Base-by-base conservation (phyloP, 441 rosid species). In the Euphorbia schlechtendalii region DNA sequence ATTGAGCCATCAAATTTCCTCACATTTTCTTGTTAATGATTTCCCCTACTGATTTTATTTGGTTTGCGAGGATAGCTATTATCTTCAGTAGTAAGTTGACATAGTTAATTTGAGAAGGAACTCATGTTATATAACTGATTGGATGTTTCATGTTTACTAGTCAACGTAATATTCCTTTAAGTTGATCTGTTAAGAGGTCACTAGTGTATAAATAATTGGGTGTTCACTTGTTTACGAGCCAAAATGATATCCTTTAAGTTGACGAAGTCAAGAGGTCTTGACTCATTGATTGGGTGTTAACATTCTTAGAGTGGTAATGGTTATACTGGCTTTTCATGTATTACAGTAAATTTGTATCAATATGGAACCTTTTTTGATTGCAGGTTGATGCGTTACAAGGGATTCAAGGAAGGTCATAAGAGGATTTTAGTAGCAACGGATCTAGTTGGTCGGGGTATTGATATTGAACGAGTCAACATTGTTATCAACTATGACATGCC, bases 401-500 rank as follows among this genome's bases (percentile, higher is more conserved):
- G 96, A 32, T 94, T 94, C 77, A 94, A 91, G 80, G 99, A 94
- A 80, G 98, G 99, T 4, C 95, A 94, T 69, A 91, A 89, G 77
- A 86, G 99, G 78, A 94, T 94, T 64, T 94, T 94, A 7, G 99
- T 89, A 56, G 98, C 96, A 1, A 94, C 99, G 0, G 99, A 91
- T 65, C 77, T 94, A 81, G 99, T 94, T 24, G 99, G 98, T 22
- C 81, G 99, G 56, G 98, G 98, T 25, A 94, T 94, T 63, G 99
- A 94, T 76, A 94, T 94, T 64, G 99, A 94, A 69, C 87, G 99
- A 18, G 98, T 94, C 22, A 94, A 94, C 76, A 94, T 94, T 30
- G 99, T 94, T 11, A 87, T 94, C 76, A 94, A 94, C 80, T 94
- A 94, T 63, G 98, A 94, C 75, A 94, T 94, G 99, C 99, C 99